Percentiles rank a stretch among this genome's conserved stretches.
Evolutionary conservation across 257 asterid species (phyloP).

Genomic region (Catharanthus roseus): DNA sequence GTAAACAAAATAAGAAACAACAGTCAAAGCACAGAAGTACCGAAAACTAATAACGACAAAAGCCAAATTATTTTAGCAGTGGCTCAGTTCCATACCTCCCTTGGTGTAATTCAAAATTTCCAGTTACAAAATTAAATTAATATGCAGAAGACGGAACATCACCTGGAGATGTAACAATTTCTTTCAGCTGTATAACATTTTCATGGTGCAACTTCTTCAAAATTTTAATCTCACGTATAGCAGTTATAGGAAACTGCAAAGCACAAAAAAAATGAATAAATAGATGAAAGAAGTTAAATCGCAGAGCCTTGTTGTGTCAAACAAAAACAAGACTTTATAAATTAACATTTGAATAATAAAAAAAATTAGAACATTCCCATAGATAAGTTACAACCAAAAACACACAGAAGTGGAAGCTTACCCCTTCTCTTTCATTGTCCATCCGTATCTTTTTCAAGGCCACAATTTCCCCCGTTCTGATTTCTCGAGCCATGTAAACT

Average conservation of each 20-base stretch:
- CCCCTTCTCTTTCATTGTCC: slow-evolving; percentile 97
- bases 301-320: not conserved
- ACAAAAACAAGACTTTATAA: not conserved
- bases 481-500: slow-evolving; percentile 84
- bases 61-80: not conserved
- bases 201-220: slow-evolving; percentile 88
- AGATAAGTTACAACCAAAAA: not conserved
- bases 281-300: not conserved
- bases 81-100: not conserved
- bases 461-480: slow-evolving; percentile 78
- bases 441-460: slow-evolving; percentile 88
- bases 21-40: not conserved
- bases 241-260: slow-evolving; percentile 83
- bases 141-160: slow-evolving; percentile 6
- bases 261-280: not conserved
- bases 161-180: slow-evolving; percentile 88
- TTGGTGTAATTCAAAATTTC: not conserved
- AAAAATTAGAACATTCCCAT: not conserved
- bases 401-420: slow-evolving; percentile 24
- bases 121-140: not conserved
- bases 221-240: slow-evolving; percentile 83
- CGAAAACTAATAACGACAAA: not conserved
- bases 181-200: slow-evolving; percentile 76
- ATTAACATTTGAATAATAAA: not conserved
- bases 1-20: not conserved